Evolutionary conservation across 2,329 filamentous ascomycete genomes (phyloP).

Genomic region (Westerdykella ornata): DNA sequence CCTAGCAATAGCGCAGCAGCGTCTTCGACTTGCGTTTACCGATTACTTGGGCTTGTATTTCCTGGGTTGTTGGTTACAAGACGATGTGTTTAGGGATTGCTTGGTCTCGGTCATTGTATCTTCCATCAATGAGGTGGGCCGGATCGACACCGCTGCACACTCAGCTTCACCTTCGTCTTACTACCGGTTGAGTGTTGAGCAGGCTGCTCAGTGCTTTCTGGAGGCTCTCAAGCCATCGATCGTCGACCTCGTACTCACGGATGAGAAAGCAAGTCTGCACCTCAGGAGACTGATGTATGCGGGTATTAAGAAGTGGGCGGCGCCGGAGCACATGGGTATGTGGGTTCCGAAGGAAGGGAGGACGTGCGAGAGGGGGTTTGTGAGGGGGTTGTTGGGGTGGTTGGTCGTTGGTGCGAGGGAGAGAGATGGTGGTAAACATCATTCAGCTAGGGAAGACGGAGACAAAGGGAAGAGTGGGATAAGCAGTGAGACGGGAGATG

Average conservation of each 20-base stretch:
- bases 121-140: background rate
- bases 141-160: background rate
- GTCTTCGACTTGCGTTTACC: background rate
- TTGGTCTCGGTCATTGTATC: conserved; percentile 1
- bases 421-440: background rate
- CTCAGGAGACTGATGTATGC: conserved; percentile 4
- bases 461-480: too few relatives aligned
- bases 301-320: conserved; percentile 1
- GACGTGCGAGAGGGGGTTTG: conserved; percentile 2
- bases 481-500: too few relatives aligned
- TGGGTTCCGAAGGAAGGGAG: conserved; percentile 3
- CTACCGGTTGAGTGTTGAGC: too few relatives aligned
- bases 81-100: conserved; percentile 6
- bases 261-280: background rate
- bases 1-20: background rate
- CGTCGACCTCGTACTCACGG: conserved; percentile 3
- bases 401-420: background rate
- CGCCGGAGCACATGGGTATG: conserved; percentile 2
- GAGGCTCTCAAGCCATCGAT: conserved; percentile 2
- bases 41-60: conserved; percentile 6
- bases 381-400: conserved; percentile 4
- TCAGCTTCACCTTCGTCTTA: too few relatives aligned
- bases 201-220: conserved; percentile 1
- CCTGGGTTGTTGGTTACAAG: conserved; percentile 4
- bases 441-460: too few relatives aligned